Conservation (phyloP, 192 early-diverging fungal genomes). For the Lunasporangiospora selenospora region DNA sequence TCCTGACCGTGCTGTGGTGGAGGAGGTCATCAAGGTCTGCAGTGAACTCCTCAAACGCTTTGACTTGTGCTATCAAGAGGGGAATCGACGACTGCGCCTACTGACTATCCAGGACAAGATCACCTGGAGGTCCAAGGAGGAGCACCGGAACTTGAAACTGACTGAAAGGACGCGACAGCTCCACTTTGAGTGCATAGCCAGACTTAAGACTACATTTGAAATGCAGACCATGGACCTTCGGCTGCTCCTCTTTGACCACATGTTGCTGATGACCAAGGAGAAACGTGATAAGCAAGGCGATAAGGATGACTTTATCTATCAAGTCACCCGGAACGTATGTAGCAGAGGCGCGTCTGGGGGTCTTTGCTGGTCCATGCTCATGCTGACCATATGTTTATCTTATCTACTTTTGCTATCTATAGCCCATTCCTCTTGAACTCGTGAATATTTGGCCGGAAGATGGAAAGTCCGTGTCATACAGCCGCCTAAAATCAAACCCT, state of each 20-base stretch:
- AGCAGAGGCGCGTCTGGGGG: too few species aligned
- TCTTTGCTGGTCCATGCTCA: too few species aligned
- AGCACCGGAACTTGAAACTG: constrained; percentile 73
- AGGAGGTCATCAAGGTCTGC: constrained; percentile 70
- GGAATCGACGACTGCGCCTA: constrained; percentile 13
- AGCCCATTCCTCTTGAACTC: constrained; percentile 83
- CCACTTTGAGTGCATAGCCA: constrained; percentile 78
- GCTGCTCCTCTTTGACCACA: constrained; percentile 88
- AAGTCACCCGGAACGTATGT: constrained; percentile 17
- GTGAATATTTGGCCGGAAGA: constrained; percentile 65
- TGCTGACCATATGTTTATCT: too few species aligned
- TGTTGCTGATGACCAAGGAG: constrained; percentile 73
- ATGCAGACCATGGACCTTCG: constrained; percentile 68
- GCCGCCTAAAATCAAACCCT: neutral
- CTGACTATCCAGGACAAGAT: constrained; percentile 24
- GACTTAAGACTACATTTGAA: constrained; percentile 57
- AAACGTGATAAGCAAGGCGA: constrained; percentile 64
- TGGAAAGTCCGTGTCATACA: constrained; percentile 8
- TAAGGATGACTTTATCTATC: constrained; percentile 57
- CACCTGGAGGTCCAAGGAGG: constrained; percentile 13
- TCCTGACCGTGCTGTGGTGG: constrained; percentile 69
- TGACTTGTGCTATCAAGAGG: constrained; percentile 68
- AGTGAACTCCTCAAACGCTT: constrained; percentile 73
- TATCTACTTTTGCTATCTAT: constrained; percentile 7
- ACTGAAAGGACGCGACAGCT: constrained; percentile 66